Evolutionary conservation across 2,329 filamentous ascomycete species (phyloP).

Genomic region (Daldinia eschscholtzii): DNA sequence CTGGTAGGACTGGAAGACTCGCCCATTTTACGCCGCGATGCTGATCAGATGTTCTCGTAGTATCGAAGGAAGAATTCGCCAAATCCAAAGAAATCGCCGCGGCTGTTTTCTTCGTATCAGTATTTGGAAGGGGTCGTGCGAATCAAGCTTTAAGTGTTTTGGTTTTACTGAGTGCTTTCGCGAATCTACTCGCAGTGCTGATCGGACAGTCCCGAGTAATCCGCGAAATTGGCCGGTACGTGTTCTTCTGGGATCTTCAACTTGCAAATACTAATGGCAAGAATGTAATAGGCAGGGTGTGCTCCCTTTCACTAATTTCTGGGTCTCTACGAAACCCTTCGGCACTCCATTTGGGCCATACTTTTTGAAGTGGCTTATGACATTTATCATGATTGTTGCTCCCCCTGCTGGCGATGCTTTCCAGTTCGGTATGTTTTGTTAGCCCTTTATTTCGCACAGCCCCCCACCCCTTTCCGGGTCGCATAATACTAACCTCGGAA

Average conservation of each 20-base stretch:
- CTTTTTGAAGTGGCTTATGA: constrained; percentile 67
- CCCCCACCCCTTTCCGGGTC: neutral
- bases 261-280: neutral
- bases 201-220: constrained; percentile 69
- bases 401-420: constrained; percentile 74
- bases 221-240: constrained; percentile 68
- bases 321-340: constrained; percentile 72
- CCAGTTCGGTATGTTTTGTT: constrained; percentile 62
- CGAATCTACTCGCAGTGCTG: constrained; percentile 67
- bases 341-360: constrained; percentile 73
- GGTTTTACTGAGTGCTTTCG: constrained; percentile 69
- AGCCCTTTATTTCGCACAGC: neutral
- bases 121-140: constrained; percentile 65
- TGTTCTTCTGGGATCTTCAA: neutral
- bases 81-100: constrained; percentile 66
- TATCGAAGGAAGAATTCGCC: constrained; percentile 65
- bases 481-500: constrained; percentile 21
- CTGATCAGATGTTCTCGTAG: constrained; percentile 43
- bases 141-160: constrained; percentile 68
- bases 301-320: constrained; percentile 68
- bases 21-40: neutral
- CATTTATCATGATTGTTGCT: constrained; percentile 70
- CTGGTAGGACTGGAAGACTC: constrained; percentile 51
- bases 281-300: constrained; percentile 65
- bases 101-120: constrained; percentile 68